Base-by-base conservation (phyloP, 2,329 filamentous ascomycete genomes). In the Pezizomycotina sp. region DNA sequence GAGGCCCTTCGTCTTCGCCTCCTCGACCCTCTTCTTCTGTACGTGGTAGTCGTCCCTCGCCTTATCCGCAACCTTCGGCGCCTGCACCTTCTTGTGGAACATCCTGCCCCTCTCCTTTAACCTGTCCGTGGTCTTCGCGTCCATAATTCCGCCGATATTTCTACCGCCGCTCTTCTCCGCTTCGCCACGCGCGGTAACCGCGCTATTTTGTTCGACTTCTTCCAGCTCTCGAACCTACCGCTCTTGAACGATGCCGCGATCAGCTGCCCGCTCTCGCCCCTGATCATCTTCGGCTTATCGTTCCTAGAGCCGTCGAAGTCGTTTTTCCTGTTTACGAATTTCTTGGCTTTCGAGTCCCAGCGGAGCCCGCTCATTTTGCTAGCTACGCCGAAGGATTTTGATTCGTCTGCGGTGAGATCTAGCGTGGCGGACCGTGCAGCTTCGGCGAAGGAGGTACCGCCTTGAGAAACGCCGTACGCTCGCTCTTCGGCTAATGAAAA, bases 281-380 rank as follows among this genome's bases (percentile, higher is more conserved):
- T 69, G 38, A 93, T 76, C 62, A 93, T 75, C 53, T 68, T 69
- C 42, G 61, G 57, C 53, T 74, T 76, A 8, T 55, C 55, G 22
- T 69, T 69, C 51, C 73, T 74, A 19, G 71, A 91, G 24, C 89
- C 89, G 60, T 98, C 91, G 50, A 92, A 80, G 60, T 98, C 89
- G 64, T 98, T 95, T 50, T 74, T 74, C 22, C 80, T 72, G 8
- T 80, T 66, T 22, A 98, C 86, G 61, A 95, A 98, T 60, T 93
- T 95, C 61, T 80, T 91, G 53, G 74, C 71, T 59, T 92, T 92
- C 63, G 91, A 86, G 62, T 98, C 89, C 89, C 89, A 98, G 48
- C 89, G 77, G 74, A 92, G 76, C 29, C 70, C 65, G 9, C 10
- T 27, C 31, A 74, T 60, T 50, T 74, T 77, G 29, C 74, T 69